Conservation (phyloP, 805 yeast genomes). For the Myxozyma neotropica region DNA sequence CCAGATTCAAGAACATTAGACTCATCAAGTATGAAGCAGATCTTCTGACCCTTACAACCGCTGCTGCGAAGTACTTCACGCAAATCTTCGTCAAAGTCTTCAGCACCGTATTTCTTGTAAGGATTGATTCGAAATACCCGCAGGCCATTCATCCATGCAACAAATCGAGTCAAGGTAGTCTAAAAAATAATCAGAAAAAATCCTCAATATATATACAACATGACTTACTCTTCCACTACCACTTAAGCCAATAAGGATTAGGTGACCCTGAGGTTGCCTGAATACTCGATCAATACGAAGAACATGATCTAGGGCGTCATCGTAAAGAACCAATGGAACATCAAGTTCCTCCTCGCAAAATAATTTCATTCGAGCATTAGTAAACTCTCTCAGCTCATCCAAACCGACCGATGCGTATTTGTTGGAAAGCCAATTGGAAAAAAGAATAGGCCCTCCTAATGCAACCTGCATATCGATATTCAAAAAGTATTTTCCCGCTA, state of each 20-base stretch:
- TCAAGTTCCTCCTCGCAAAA: conserved; percentile 72
- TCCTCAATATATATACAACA: neutral
- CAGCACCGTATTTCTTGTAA: conserved; percentile 54
- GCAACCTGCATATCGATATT: conserved; percentile 45
- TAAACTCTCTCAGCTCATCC: conserved; percentile 54
- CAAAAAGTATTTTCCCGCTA: conserved; percentile 51
- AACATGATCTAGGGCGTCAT: conserved; percentile 71
- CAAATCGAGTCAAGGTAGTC: conserved; percentile 74
- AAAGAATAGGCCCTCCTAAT: conserved; percentile 59
- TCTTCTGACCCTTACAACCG: conserved; percentile 58
- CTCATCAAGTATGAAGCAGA: conserved; percentile 80
- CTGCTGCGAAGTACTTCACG: conserved; percentile 55
- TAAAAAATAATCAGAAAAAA: conserved; percentile 16
- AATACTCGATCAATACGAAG: conserved; percentile 80
- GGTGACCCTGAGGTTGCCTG: conserved; percentile 85
- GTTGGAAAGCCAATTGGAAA: conserved; percentile 73
- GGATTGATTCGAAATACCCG: conserved; percentile 61
- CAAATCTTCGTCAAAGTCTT: conserved; percentile 69
- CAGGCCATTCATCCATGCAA: conserved; percentile 88
- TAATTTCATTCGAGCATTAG: conserved; percentile 62
- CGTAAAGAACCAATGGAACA: conserved; percentile 61
- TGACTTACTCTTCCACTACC: conserved; percentile 68
- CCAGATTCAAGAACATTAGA: conserved; percentile 73
- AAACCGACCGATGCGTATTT: conserved; percentile 60
- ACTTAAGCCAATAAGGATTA: conserved; percentile 80